Percentiles rank a stretch among this genome's conserved stretches.
Conservation (phyloP, 192 early-diverging fungal genomes). For the Paraglomus occultum region DNA sequence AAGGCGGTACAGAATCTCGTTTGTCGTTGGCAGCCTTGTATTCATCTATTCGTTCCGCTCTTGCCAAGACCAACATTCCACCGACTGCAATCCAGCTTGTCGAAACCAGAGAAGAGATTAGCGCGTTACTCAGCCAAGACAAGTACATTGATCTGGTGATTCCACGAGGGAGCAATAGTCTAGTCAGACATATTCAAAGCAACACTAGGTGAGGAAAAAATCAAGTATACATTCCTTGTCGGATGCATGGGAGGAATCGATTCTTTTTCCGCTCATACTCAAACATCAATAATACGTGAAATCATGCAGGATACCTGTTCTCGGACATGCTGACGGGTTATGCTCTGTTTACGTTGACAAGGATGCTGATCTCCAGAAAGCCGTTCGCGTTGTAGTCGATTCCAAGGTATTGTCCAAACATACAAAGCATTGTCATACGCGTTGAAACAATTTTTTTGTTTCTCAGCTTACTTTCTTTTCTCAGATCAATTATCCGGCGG, state of each 20-base stretch:
- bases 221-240: neutral
- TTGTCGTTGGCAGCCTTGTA: constrained; percentile 79
- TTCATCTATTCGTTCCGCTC: constrained; percentile 72
- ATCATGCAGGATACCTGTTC: constrained; percentile 85
- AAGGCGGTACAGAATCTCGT: constrained; percentile 92
- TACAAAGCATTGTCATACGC: neutral
- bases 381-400: constrained; percentile 81
- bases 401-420: constrained; percentile 61
- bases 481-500: constrained; percentile 86
- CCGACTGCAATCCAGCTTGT: constrained; percentile 82
- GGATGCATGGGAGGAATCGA: no score
- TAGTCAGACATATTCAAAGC: constrained; percentile 90
- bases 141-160: constrained; percentile 94
- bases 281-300: neutral
- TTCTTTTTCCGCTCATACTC: neutral
- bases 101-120: constrained; percentile 86
- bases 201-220: constrained; percentile 67
- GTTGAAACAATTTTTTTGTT: neutral
- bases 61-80: constrained; percentile 63
- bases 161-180: constrained; percentile 87
- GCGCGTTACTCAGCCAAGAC: constrained; percentile 80
- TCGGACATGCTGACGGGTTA: constrained; percentile 98
- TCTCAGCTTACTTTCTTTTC: neutral
- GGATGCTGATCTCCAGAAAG: constrained; percentile 74
- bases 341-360: constrained; percentile 91